Evolutionary conservation across 1,139 yeast species (phyloP), one percentile per base, ranked within the genome.

Genomic region (Suhomyces terraborum): DNA sequence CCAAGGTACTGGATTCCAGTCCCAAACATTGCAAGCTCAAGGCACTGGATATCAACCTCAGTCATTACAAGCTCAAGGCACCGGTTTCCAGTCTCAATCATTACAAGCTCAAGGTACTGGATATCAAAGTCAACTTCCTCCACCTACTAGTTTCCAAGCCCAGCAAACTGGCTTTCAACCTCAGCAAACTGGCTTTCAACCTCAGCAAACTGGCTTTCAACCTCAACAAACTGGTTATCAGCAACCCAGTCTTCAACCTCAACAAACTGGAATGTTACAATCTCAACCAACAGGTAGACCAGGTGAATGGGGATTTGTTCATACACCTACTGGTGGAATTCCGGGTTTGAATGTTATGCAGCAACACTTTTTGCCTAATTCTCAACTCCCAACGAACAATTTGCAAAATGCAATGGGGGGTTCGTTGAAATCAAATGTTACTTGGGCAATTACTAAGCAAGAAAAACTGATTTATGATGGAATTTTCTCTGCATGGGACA

Each of bases 391-490:
- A 3, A 59, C 67, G 10, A 67, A 69, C 50, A 69, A 67, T 41
- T 67, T 78, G 45, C 79, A 73, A 47, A 67, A 63, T 45, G 73
- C 62, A 4, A 75, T 78, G 82, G 83, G 81, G 21, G 79, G 80
- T 3, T 57, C 67, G 4, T 59, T 67, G 51, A 69, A 71, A 41
- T 58, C 69, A n/a, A 75, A 77, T 49, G 82, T 79, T 20, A 72
- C 79, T 4, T 79, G 93, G 91, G 82, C 93, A 21, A 82, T 91
- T 57, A 77, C 94, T 35, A 82, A 84, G 53, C 93, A 88, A 54
- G 98, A 93, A 58, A 91, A 89, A 60, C 76, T 75, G 46, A 80
- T 89, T 42, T 91, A 89, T 63, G 96, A 89, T 58, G 86, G 85
- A 38, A 86, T 91, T 45, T 93, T 91, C 64, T 74, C 74, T 41